Base-by-base conservation (phyloP, 345 rosid species). In the Gossypium bickii region DNA sequence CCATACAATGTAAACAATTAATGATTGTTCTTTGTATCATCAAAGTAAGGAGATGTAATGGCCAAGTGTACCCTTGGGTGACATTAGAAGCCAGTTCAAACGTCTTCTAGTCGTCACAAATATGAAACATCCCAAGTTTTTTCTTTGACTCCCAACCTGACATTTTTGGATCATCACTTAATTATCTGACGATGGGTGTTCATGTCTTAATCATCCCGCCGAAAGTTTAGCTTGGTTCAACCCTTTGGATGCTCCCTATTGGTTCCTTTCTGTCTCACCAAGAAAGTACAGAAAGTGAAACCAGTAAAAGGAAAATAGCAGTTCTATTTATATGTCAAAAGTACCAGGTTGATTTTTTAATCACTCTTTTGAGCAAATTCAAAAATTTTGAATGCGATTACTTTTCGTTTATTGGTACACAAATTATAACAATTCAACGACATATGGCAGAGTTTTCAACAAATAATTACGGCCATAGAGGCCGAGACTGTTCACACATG, bases 21-120 rank as follows among this genome's bases (percentile, higher is more conserved):
- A 5, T 6, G 41, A 34, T 34, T 34, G 41, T 5, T 34, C 41
- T 34, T 34, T 4, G 41, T 34, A 34, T 34, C 7, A 34, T 9
- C 13, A 45, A 45, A 45, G 10, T 45, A 25, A 7, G 24, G 5
- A 59, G 77, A 80, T 20, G 22, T 15, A 53, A 22, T 55, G 4
- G 71, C 72, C 60, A 68, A 74, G 62, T 55, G 72, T 25, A 34
- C 41, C 65, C 2, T 17, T 12, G 12, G 74, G 56, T 38, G 78
- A 53, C 62, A 80, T 22, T 73, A 43, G 13, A 27, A 25, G 22
- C 12, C 49, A 63, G 63, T 63, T 56, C 13, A 20, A 34, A 25
- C 70, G 12, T 1, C 63, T 17, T 47, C 13, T 47, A 9, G 12
- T 0, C n/a, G 12, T 52, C 20, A 22, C 9, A 6, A 24, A 24